Percentiles rank a stretch among this genome's conserved stretches.
Evolutionary conservation across 176 grass and related monocot species (phyloP).

Genomic region (Phoenix dactylifera): DNA sequence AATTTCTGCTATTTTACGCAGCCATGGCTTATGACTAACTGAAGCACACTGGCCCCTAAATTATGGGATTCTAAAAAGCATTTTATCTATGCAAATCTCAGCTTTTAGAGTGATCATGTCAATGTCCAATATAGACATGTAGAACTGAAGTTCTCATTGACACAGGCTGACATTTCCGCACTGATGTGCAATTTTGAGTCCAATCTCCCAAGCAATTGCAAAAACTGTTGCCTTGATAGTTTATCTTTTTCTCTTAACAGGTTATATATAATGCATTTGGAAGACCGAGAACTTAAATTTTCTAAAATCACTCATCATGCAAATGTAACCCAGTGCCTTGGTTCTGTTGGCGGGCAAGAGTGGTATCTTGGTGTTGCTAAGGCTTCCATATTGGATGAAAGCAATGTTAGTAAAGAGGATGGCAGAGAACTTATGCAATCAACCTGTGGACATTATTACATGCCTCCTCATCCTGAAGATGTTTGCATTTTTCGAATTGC

Average conservation of each 20-base stretch:
- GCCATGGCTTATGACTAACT: too few relatives aligned
- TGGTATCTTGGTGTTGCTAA: slow-evolving; percentile 88
- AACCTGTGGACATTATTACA: slow-evolving; percentile 47
- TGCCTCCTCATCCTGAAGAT: slow-evolving; percentile 59
- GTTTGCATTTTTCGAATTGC: slow-evolving; percentile 72
- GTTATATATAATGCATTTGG: slow-evolving; percentile 67
- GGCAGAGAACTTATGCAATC: slow-evolving; percentile 29
- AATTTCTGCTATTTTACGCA: too few relatives aligned
- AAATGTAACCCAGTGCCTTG: slow-evolving; percentile 90
- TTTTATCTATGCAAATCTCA: too few relatives aligned
- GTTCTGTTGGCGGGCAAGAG: slow-evolving; percentile 61
- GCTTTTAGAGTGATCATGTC: too few relatives aligned
- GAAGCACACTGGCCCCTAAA: too few relatives aligned
- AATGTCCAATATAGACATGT: too few relatives aligned
- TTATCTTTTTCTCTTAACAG: slow-evolving; percentile 4
- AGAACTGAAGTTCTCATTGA: too few relatives aligned
- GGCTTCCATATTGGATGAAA: slow-evolving; percentile 50
- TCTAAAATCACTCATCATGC: slow-evolving; percentile 76
- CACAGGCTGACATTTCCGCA: background rate
- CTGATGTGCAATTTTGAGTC: background rate
- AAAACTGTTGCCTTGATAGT: background rate
- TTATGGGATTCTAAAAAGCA: too few relatives aligned
- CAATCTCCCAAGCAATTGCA: too few relatives aligned
- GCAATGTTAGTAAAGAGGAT: slow-evolving; percentile 15
- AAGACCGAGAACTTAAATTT: slow-evolving; percentile 51